phyloP scores from a whole-genome alignment of 192 early-diverging fungal genomes.

The Chytriomyces confervae region DNA sequence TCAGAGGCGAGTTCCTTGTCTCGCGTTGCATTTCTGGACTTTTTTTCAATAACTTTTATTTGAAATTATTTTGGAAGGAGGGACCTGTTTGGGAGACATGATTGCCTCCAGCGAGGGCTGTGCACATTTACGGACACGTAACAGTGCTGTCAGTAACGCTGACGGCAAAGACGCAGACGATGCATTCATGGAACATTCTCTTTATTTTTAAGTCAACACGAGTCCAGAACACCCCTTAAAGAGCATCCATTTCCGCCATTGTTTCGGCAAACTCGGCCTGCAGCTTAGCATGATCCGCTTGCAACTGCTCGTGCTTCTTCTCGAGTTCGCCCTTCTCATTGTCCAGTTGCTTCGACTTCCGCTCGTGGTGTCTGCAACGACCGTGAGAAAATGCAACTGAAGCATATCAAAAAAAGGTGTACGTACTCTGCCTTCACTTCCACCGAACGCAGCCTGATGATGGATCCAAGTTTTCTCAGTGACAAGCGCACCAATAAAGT shows the following conservation, averaged over 20 bases:
- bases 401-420: background rate
- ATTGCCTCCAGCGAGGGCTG: no score
- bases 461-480: background rate
- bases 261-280: constrained; percentile 79
- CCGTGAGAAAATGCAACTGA: constrained; percentile 58
- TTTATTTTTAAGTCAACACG: no score
- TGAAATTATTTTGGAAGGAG: no score
- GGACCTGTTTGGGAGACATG: no score
- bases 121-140: no score
- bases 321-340: constrained; percentile 72
- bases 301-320: constrained; percentile 72
- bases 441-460: constrained; percentile 3
- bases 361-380: constrained; percentile 83
- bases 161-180: no score
- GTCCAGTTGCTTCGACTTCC: constrained; percentile 83
- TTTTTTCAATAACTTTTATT: no score
- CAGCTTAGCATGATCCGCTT: constrained; percentile 64
- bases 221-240: constrained; percentile 56
- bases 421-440: constrained; percentile 28
- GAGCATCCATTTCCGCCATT: constrained; percentile 75
- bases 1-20: no score
- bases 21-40: no score
- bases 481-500: background rate
- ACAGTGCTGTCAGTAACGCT: no score
- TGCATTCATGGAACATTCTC: no score